Base-by-base conservation (phyloP, 495 filamentous ascomycete species). In the Mytilinidion resinicola region DNA sequence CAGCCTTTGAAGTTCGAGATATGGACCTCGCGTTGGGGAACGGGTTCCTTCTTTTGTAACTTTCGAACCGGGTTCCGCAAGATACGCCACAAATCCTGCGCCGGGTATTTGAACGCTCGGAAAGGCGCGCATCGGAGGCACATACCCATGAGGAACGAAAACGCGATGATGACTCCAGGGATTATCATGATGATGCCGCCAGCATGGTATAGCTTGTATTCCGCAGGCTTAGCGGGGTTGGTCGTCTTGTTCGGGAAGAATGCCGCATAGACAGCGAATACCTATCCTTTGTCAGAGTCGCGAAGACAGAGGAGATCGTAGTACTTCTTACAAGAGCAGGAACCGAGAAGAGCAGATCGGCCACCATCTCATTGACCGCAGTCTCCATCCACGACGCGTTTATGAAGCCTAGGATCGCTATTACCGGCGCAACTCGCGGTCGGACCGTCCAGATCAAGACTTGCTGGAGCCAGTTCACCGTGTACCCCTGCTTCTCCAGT, bases 101-200 rank as follows among this genome's bases (percentile, higher is more conserved):
- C 21, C 34, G 55, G 55, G 17, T 57, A 57, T 48, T 57, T 57
- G 55, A 57, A 57, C 6, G 55, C 55, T 9, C 55, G 44, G 15
- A 57, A 19, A 8, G 55, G 55, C 14, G 55, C 55, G 36, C 55
- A 57, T 21, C 33, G 36, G 7, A 11, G 9, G 6, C 19, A 25
- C 19, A 51, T 15, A 10, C 25, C 30, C 3, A 51, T 21, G 4
- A 47, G 14, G 3, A 57, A 25, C 5, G 55, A 11, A 5, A 57
- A 20, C 17, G 46, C 37, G n/a, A 57, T 33, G 17, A 57, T 57
- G 17, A 57, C 44, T 9, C 55, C 43, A 6, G 55, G 55, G 4
- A 57, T 57, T 17, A 57, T 30, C 55, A 57, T 57, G n/a, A 57
- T 57, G 15, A 57, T 57, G 33, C 55, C 55, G 35, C 55, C 55